Percentiles rank a stretch among this genome's conserved stretches.
Evolutionary conservation across 108 stramenopile genomes (phyloP).

Genomic region (Cyclotella atomus): DNA sequence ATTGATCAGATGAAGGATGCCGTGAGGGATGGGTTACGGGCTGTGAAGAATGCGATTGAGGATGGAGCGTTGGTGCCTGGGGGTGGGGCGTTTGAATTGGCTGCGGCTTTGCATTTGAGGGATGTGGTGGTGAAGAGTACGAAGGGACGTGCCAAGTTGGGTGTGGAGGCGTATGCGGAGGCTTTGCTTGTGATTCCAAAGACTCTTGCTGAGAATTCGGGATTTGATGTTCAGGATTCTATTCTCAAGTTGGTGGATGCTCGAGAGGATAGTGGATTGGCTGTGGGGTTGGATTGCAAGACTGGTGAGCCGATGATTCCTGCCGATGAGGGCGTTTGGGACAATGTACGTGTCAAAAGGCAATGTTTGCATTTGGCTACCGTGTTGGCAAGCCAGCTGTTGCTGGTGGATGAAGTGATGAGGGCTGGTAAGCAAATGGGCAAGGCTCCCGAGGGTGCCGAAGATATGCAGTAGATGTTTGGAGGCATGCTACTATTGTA

Average conservation of each 20-base stretch:
- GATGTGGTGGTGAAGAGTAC: constrained; percentile 65
- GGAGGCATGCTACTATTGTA: background rate
- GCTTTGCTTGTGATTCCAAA: constrained; percentile 97
- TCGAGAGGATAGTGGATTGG: constrained; percentile 60
- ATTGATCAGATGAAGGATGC: constrained; percentile 99
- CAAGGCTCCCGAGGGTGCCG: constrained; percentile 57
- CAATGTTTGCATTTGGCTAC: constrained; percentile 94
- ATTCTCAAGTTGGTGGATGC: constrained; percentile 93
- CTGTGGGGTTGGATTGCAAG: constrained; percentile 93
- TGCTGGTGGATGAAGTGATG: constrained; percentile 99
- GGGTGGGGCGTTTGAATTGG: constrained; percentile 97
- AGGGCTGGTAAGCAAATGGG: constrained; percentile 98
- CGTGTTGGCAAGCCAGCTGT: constrained; percentile 96
- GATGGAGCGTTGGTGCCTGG: constrained; percentile 96
- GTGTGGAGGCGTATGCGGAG: constrained; percentile 97
- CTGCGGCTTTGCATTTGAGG: constrained; percentile 77
- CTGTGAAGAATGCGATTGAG: constrained; percentile 97
- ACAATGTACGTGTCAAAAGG: constrained; percentile 96
- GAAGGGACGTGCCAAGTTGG: constrained; percentile 93
- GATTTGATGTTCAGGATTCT: constrained; percentile 95
- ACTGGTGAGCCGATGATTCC: constrained; percentile 96
- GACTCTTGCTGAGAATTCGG: constrained; percentile 97
- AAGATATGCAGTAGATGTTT: constrained; percentile 21
- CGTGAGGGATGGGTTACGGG: constrained; percentile 96
- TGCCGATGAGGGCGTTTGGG: constrained; percentile 96